These are phyloP conservation scores for Hyparrhenia diplandra DNA, from an alignment of 176 grass and related monocot genomes.

Conservation along the genomic window DNA sequence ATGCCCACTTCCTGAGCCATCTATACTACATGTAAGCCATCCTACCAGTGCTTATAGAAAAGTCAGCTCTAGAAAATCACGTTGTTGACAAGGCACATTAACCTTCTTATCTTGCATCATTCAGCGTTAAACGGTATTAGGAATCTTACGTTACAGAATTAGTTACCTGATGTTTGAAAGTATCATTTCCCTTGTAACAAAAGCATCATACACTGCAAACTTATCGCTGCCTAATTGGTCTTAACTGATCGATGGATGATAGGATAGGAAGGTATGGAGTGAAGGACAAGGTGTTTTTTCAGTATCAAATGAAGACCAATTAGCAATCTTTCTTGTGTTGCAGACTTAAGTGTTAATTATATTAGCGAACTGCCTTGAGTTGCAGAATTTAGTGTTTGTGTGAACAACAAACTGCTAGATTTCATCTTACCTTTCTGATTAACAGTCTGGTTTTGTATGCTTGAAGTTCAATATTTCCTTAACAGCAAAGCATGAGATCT, in stretches of 20 bases:
- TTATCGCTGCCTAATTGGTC: background rate
- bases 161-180: background rate
- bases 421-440: background rate
- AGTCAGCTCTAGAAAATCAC: background rate
- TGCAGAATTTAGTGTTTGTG: background rate
- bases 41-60: background rate
- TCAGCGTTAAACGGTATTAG: background rate
- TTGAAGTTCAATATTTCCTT: background rate
- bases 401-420: background rate
- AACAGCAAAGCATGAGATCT: background rate
- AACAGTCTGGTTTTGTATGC: background rate
- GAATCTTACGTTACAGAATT: background rate
- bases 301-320: background rate
- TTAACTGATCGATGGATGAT: background rate
- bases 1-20: slow-evolving; percentile 89
- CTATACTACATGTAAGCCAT: slow-evolving; percentile 84
- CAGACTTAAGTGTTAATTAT: background rate
- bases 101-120: background rate
- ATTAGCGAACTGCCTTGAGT: background rate
- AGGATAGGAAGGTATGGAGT: background rate
- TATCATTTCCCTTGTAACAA: background rate
- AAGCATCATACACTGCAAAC: background rate
- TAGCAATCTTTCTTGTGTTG: background rate
- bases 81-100: background rate
- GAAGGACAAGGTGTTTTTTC: background rate